Percentiles rank a stretch among this genome's conserved stretches.
These are phyloP conservation scores for Trichoderma cornu-damae DNA, from an alignment of 2,329 filamentous ascomycete species.

Conservation along the genomic window DNA sequence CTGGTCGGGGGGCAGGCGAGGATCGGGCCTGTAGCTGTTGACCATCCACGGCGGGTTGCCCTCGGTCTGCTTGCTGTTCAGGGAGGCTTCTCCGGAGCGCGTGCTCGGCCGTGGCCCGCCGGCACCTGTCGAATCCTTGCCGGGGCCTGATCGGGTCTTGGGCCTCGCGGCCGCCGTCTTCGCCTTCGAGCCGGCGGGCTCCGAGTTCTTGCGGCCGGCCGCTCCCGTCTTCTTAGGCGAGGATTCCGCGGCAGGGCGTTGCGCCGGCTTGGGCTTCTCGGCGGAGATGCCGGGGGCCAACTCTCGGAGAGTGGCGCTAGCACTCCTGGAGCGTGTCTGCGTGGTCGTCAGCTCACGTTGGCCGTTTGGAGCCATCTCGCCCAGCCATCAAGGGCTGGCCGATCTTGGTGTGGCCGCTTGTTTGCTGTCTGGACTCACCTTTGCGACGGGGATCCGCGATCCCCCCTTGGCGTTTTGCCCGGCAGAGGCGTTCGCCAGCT, in stretches of 20 bases:
- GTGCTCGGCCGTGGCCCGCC: slow-evolving; percentile 56
- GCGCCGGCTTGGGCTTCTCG: slow-evolving; percentile 25
- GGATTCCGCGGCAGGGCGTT: slow-evolving; percentile 43
- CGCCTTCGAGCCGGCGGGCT: slow-evolving; percentile 35
- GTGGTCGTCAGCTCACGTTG: slow-evolving; percentile 47
- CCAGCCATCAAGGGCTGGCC: slow-evolving; percentile 57
- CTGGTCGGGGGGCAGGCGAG: slow-evolving; percentile 86
- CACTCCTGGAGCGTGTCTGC: slow-evolving; percentile 65
- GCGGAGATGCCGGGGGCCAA: slow-evolving; percentile 20
- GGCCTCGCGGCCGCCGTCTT: slow-evolving; percentile 47
- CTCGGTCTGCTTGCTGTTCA: slow-evolving; percentile 64
- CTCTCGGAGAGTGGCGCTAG: slow-evolving; percentile 51
- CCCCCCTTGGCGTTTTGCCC: slow-evolving; percentile 48
- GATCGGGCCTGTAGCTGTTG: slow-evolving; percentile 92
- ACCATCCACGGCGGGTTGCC: slow-evolving; percentile 95
- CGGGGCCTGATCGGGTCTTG: slow-evolving; percentile 57
- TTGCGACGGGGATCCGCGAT: slow-evolving; percentile 84
- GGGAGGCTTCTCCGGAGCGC: slow-evolving; percentile 50
- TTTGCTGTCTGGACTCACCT: slow-evolving; percentile 66
- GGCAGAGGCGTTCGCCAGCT: slow-evolving; percentile 45
- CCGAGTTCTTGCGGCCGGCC: slow-evolving; percentile 41
- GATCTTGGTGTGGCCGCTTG: slow-evolving; percentile 49
- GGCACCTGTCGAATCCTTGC: slow-evolving; percentile 41
- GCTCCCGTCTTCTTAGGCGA: slow-evolving; percentile 50
- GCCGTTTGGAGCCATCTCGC: slow-evolving; percentile 51